Conservation (phyloP, 1,284 basidiomycete species). For the Pyrrhoderma lamaoense region DNA sequence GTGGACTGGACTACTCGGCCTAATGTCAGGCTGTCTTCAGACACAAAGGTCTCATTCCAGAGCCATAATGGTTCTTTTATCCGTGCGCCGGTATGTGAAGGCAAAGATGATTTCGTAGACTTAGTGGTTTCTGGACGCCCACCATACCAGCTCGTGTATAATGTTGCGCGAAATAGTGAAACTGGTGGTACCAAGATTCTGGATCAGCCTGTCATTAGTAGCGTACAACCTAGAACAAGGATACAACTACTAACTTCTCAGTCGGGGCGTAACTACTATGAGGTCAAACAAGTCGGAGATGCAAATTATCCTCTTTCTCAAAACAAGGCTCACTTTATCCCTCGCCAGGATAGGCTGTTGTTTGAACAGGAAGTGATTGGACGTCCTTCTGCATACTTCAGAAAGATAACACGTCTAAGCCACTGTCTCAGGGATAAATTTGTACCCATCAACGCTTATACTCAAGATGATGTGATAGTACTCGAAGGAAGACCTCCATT, state of each 20-base stretch:
- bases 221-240: slow-evolving; percentile 74
- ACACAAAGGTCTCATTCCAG: slow-evolving; percentile 48
- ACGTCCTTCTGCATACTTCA: slow-evolving; percentile 74
- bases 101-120: slow-evolving; percentile 70
- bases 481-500: slow-evolving; percentile 86
- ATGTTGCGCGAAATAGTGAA: slow-evolving; percentile 58
- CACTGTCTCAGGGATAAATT: slow-evolving; percentile 75
- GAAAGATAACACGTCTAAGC: slow-evolving; percentile 54
- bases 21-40: slow-evolving; percentile 48
- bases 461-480: slow-evolving; percentile 56
- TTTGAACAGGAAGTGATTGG: slow-evolving; percentile 79
- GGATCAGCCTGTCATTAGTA: slow-evolving; percentile 74
- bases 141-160: slow-evolving; percentile 84
- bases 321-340: slow-evolving; percentile 51
- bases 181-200: slow-evolving; percentile 53
- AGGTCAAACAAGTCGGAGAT: slow-evolving; percentile 84
- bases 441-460: slow-evolving; percentile 40
- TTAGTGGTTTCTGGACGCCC: slow-evolving; percentile 72
- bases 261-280: slow-evolving; percentile 81
- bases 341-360: slow-evolving; percentile 54
- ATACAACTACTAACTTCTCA: slow-evolving; percentile 79
- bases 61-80: slow-evolving; percentile 61
- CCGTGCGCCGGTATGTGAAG: slow-evolving; percentile 75
- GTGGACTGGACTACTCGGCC: slow-evolving; percentile 78
- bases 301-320: slow-evolving; percentile 73